These are phyloP conservation scores for Anacardium occidentale DNA, from an alignment of 345 rosid genomes.

Conservation along the genomic window DNA sequence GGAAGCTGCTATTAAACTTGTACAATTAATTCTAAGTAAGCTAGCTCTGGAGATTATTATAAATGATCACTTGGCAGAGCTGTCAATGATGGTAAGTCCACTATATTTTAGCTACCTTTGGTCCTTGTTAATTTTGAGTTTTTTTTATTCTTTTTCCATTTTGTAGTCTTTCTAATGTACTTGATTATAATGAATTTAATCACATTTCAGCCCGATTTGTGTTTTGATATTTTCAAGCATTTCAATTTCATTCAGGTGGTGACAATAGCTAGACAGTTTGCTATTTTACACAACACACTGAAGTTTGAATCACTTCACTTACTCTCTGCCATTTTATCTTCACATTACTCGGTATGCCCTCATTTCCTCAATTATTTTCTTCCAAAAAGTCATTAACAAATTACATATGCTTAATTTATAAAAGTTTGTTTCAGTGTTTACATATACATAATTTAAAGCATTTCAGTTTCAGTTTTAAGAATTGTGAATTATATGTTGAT, in stretches of 20 bases:
- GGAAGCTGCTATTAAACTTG: constrained; percentile 70
- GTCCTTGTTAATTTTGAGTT: not conserved
- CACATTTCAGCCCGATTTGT: not conserved
- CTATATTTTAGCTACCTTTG: constrained; percentile 11
- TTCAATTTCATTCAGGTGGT: constrained; percentile 46
- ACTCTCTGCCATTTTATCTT: constrained; percentile 67
- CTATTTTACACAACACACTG: constrained; percentile 67
- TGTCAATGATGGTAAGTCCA: constrained; percentile 62
- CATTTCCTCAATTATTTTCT: not conserved
- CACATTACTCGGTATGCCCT: constrained; percentile 49
- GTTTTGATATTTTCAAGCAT: not conserved
- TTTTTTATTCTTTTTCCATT: not conserved
- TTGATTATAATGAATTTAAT: not conserved
- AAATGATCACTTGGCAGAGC: constrained; percentile 40
- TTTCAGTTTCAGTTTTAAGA: not conserved
- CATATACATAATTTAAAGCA: not conserved
- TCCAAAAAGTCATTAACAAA: not conserved
- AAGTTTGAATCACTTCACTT: constrained; percentile 85
- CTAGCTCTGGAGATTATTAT: constrained; percentile 37
- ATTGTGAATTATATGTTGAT: not conserved
- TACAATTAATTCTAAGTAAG: constrained; percentile 55
- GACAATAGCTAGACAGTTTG: constrained; percentile 65
- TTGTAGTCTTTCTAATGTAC: not conserved
- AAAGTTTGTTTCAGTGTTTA: constrained; percentile 1
- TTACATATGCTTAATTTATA: not conserved